Base-by-base conservation (phyloP, 306 rosid genomes). In the Biancaea sappan region DNA sequence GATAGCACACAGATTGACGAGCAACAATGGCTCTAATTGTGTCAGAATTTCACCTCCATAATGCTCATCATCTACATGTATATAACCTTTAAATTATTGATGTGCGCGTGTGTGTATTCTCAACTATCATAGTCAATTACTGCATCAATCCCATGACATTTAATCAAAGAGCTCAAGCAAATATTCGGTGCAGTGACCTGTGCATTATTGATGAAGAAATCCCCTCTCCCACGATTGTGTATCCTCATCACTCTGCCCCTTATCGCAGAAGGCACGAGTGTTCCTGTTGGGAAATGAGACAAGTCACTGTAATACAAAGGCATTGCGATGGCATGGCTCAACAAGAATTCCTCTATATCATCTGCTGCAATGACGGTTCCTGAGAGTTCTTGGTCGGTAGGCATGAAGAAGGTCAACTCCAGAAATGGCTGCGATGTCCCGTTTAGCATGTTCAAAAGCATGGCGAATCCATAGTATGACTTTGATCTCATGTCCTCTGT, bases 361-460 rank as follows among this genome's bases (percentile, higher is more conserved):
- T 79, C 60, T 53, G 58, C 47, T 0, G 84, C 19, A 61, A 87
- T 81, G 19, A 86, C 61, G 37, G 77, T 16, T 1, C 69, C 32
- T 38, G 92, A 89, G 64, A 87, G 47, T 19, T 81, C 65, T 13
- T 64, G 59, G 70, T 89, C 90, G n/a, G 58, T 63, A 19, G 91
- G 90, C 80, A 85, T 76, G 18, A 89, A 79, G 79, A 79, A 89
- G 21, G 91, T 87, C 14, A 87, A 13, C n/a, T 77, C 83, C 21
- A 69, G 32, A 84, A 10, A 50, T 43, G 79, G 78, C 14, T 72
- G 81, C 16, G 84, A 51, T 12, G 85, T 71, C 64, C 72, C 79
- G 64, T 85, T 85, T 31, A 87, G 66, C 92, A 87, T 89, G 46
- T 79, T 88, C 70, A 89, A 77, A 34, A 89, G 91, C 72, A 89